Base-by-base conservation (phyloP, 2,329 filamentous ascomycete genomes). In the Penicillium corylophilum region DNA sequence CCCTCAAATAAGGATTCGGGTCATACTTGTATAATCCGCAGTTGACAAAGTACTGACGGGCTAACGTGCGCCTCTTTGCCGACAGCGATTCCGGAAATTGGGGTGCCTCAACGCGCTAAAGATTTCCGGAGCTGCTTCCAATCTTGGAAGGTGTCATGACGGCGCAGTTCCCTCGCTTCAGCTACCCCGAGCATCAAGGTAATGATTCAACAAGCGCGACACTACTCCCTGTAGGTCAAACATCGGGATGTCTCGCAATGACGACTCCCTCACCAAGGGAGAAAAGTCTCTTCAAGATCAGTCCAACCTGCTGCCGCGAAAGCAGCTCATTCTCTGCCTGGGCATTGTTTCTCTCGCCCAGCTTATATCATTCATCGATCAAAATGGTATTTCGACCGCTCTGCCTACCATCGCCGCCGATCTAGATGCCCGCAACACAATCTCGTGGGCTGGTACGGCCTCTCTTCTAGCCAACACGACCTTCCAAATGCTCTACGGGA, bases 391-490 rank as follows among this genome's bases (percentile, higher is more conserved):
- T 44, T 75, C 74, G 0, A 72, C 74, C 1, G 73, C 76, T 22
- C 62, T 82, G 38, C 80, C 80, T 23, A 77, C 78, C 40, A 75
- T 82, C 57, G 74, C 75, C 48, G 59, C 68, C 41, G 75, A 81
- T 51, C 71, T 79, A 35, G 56, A 75, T 51, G 72, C 72, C 4
- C 67, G 64, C 44, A 60, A 67, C 31, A 66, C 65, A 4, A 83
- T 84, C 46, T 88, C 88, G 64, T 89, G 85, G 86, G 79, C 83
- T 12, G 86, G 85, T 1, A 88, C 85, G 4, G 82, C 82, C 16
- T 89, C 87, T 58, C 74, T 89, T 2, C 76, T 89, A 1, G 81
- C 83, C 2, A 82, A 80, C 48, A 85, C 84, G 0, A 78, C 80
- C 13, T 86, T 85, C 55, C 82, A 84, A 61, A 80, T 85, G 54